Evolutionary conservation across 495 filamentous ascomycete species (phyloP).

Genomic region (Penicillium robsamsonii): DNA sequence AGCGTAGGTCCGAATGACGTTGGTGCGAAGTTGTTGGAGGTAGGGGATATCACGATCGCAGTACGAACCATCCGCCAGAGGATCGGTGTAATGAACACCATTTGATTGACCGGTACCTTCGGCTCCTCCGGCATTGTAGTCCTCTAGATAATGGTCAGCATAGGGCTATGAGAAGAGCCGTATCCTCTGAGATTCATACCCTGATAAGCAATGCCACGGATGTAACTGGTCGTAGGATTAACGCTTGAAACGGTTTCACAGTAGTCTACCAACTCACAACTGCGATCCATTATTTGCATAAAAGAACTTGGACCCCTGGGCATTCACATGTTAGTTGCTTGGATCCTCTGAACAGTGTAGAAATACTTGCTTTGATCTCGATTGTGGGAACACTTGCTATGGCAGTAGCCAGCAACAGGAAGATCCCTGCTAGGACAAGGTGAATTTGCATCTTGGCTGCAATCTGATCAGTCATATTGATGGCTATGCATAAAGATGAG

Average conservation of each 20-base stretch:
- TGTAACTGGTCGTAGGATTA: conserved; percentile 47
- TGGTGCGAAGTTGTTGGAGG: conserved; percentile 71
- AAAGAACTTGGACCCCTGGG: conserved; percentile 73
- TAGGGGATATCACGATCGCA: conserved; percentile 81
- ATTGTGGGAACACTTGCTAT: conserved; percentile 5
- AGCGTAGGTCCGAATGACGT: conserved; percentile 89
- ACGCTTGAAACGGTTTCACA: not conserved
- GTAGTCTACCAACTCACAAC: conserved; percentile 54
- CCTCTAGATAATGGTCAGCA: conserved; percentile 36
- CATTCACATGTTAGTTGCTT: not conserved
- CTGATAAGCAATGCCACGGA: conserved; percentile 87
- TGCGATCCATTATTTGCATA: conserved; percentile 67
- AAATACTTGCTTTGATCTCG: conserved; percentile 8
- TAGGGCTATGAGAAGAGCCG: not conserved
- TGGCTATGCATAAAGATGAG: not conserved
- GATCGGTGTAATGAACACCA: conserved; percentile 54
- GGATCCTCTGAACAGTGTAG: not conserved
- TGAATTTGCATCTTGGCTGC: not conserved
- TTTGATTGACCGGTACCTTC: conserved; percentile 18
- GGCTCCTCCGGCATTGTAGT: conserved; percentile 35
- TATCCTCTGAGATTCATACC: conserved; percentile 23
- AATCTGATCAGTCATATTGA: not conserved
- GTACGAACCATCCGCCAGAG: conserved; percentile 62
- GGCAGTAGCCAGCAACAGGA: not conserved
- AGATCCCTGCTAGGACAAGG: not conserved